Conservation (phyloP, 208 protist species). For the Crithidia acanthocephali region DNA sequence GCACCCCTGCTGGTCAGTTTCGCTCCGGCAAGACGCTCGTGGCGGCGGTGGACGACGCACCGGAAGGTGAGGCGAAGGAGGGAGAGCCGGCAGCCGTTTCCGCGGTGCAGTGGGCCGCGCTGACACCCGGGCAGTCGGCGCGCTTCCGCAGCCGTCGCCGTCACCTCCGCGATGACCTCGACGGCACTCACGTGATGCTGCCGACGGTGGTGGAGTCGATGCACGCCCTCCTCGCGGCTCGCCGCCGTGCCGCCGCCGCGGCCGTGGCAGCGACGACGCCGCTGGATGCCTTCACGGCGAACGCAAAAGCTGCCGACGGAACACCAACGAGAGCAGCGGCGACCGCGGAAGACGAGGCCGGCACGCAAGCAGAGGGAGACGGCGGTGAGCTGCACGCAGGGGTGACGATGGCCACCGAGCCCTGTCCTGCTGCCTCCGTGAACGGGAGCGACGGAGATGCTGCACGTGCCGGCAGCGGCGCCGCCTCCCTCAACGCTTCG, state of each 20-base stretch:
- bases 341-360: too few species aligned
- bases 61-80: background rate
- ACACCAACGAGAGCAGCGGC: too few species aligned
- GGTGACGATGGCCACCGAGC: too few species aligned
- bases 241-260: background rate
- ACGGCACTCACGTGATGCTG: conserved; percentile 22
- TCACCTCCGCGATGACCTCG: conserved; percentile 21
- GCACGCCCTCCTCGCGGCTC: conserved; percentile 7
- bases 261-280: background rate
- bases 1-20: conserved; percentile 27
- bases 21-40: conserved; percentile 30
- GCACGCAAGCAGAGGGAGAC: too few species aligned
- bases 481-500: background rate
- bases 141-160: conserved; percentile 23
- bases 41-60: background rate
- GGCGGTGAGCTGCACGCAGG: too few species aligned
- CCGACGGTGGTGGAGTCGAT: conserved; percentile 19
- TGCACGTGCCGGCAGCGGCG: too few species aligned
- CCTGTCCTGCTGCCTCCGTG: too few species aligned
- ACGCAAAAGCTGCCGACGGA: too few species aligned
- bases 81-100: background rate
- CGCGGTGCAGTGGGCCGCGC: background rate
- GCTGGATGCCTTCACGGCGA: background rate
- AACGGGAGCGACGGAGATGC: too few species aligned
- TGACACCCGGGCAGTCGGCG: conserved; percentile 17